Conservation (phyloP, 306 rosid genomes). For the Delonix regia region DNA sequence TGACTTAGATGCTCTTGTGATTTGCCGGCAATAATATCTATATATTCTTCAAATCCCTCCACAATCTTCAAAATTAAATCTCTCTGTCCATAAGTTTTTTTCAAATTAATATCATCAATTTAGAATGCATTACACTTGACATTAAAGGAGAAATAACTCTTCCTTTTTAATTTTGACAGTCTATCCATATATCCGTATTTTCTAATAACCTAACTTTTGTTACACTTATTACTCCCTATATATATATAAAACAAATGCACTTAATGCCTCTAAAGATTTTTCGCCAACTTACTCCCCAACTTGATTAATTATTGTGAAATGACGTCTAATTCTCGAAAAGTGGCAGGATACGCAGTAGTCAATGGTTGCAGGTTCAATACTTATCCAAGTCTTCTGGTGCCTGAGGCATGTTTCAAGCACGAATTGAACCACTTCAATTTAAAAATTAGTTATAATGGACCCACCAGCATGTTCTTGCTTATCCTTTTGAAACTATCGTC, state of each 20-base stretch:
- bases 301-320: background rate
- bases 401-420: constrained; percentile 27
- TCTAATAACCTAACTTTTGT: too few species aligned
- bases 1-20: background rate
- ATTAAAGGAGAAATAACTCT: background rate
- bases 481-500: background rate
- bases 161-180: constrained; percentile 15
- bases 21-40: background rate
- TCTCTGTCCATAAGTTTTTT: too few species aligned
- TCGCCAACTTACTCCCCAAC: background rate
- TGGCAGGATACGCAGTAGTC: constrained; percentile 40
- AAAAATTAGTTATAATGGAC: background rate
- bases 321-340: background rate
- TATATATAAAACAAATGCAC: too few species aligned
- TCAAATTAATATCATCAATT: too few species aligned
- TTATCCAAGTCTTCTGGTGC: background rate
- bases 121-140: background rate
- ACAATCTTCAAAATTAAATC: too few species aligned
- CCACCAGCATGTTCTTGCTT: background rate
- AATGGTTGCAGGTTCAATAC: constrained; percentile 9
- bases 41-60: background rate
- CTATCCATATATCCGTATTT: too few species aligned
- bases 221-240: too few species aligned
- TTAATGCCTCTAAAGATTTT: too few species aligned
- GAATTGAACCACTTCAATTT: background rate